phyloP scores from a whole-genome alignment of 805 yeast genomes.

The Zygosaccharomyces bisporus region DNA sequence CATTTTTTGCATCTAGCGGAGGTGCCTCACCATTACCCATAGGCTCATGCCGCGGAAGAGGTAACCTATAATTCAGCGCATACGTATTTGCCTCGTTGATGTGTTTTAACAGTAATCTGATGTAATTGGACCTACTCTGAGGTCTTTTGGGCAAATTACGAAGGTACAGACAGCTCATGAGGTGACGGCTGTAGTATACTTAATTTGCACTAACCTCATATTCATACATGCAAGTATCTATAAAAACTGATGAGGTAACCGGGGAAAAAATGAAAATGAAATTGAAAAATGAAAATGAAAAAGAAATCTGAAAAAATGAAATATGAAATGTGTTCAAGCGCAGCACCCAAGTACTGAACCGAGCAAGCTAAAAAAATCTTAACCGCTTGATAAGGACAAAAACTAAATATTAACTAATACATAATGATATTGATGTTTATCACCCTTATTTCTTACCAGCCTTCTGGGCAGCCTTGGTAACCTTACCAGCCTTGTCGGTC shows the following conservation, averaged over 20 bases:
- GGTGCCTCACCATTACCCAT: conserved; percentile 7
- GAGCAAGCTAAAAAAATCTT: conserved; percentile 1
- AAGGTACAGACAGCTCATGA: conserved; percentile 18
- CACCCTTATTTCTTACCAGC: conserved; percentile 35
- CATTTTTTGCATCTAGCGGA: conserved; percentile 19
- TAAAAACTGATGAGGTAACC: too few species aligned
- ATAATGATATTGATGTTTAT: conserved; percentile 13
- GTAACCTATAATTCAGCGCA: conserved; percentile 12
- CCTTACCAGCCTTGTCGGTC: conserved; percentile 84
- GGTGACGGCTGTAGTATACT: neutral
- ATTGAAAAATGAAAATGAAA: too few species aligned
- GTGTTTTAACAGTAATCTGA: conserved; percentile 16
- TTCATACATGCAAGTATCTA: neutral
- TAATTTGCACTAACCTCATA: too few species aligned
- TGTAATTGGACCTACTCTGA: conserved; percentile 19
- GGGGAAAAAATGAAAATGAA: too few species aligned
- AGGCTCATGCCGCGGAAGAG: conserved; percentile 16
- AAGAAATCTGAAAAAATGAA: too few species aligned
- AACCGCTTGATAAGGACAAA: conserved; percentile 16
- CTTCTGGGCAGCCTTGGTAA: conserved; percentile 84
- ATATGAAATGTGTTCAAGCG: too few species aligned
- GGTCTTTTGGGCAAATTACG: conserved; percentile 28
- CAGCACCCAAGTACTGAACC: too few species aligned
- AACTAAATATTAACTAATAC: conserved; percentile 22
- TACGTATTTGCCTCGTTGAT: conserved; percentile 21